Evolutionary conservation across 2,329 filamentous ascomycete genomes (phyloP).

Genomic region (Saccharata proteae): DNA sequence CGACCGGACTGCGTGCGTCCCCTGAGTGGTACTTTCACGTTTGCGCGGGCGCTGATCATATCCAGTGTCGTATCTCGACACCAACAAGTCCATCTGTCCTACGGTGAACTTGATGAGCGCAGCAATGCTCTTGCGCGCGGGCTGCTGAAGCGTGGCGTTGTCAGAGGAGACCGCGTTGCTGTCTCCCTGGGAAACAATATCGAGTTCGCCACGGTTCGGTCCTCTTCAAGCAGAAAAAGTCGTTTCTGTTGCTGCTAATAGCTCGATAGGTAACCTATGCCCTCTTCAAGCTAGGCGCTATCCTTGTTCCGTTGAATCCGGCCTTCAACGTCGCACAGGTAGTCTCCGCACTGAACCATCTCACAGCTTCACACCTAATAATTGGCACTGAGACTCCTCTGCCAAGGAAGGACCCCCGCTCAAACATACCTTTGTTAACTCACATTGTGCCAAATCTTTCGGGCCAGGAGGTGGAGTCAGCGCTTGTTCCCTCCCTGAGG

Average conservation of each 20-base stretch:
- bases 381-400: conserved; percentile 83
- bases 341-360: conserved; percentile 61
- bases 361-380: conserved; percentile 61
- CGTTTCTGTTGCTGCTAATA: conserved; percentile 11
- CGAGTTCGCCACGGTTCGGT: conserved; percentile 63
- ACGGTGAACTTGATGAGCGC: conserved; percentile 58
- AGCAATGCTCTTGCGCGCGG: conserved; percentile 68
- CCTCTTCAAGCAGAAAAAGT: not conserved
- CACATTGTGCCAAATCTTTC: conserved; percentile 40
- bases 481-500: conserved; percentile 54
- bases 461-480: conserved; percentile 34
- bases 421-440: conserved; percentile 46
- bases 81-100: conserved; percentile 57
- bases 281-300: conserved; percentile 84
- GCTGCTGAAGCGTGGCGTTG: conserved; percentile 56
- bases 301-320: conserved; percentile 88
- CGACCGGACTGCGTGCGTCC: conserved; percentile 44
- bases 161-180: conserved; percentile 73
- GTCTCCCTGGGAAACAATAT: conserved; percentile 75
- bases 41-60: not conserved
- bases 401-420: conserved; percentile 49
- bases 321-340: conserved; percentile 75
- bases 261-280: conserved; percentile 56
- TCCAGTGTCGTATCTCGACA: conserved; percentile 44
- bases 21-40: too few species aligned